Percentiles rank a stretch among this genome's conserved stretches.
phyloP scores from a whole-genome alignment of 768 basidiomycete genomes.

The Candolleomyces efflorescens region DNA sequence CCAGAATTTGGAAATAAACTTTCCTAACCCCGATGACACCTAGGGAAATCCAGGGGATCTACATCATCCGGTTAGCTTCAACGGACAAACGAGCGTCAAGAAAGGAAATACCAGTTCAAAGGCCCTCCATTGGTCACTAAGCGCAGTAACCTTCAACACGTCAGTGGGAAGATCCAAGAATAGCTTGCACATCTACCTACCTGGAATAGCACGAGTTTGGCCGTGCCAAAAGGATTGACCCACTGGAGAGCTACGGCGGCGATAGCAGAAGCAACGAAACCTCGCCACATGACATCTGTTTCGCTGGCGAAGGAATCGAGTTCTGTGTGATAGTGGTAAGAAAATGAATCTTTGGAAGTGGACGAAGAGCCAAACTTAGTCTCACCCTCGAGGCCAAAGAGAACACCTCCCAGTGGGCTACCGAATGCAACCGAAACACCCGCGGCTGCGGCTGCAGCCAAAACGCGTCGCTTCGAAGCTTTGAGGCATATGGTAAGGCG shows the following conservation, averaged over 20 bases:
- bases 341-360: not conserved
- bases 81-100: not conserved
- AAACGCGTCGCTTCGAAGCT: slow-evolving; percentile 78
- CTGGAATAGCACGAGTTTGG: slow-evolving; percentile 78
- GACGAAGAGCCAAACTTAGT: not conserved
- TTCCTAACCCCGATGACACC: slow-evolving; percentile 55
- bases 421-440: slow-evolving; percentile 90
- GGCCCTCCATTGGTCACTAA: slow-evolving; percentile 59
- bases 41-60: slow-evolving; percentile 71
- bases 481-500: not conserved
- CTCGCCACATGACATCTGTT: slow-evolving; percentile 78
- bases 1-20: not conserved
- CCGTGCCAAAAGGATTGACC: slow-evolving; percentile 82
- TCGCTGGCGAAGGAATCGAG: slow-evolving; percentile 66
- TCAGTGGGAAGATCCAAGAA: not conserved
- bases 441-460: slow-evolving; percentile 81
- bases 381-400: slow-evolving; percentile 76
- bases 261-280: slow-evolving; percentile 86
- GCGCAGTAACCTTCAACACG: slow-evolving; percentile 46
- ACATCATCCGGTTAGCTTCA: not conserved
- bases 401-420: slow-evolving; percentile 79
- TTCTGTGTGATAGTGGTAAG: slow-evolving; percentile 30
- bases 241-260: slow-evolving; percentile 83
- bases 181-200: slow-evolving; percentile 26
- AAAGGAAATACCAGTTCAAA: slow-evolving; percentile 57